phyloP scores from a whole-genome alignment of 768 basidiomycete genomes.

The Panus rudis region DNA sequence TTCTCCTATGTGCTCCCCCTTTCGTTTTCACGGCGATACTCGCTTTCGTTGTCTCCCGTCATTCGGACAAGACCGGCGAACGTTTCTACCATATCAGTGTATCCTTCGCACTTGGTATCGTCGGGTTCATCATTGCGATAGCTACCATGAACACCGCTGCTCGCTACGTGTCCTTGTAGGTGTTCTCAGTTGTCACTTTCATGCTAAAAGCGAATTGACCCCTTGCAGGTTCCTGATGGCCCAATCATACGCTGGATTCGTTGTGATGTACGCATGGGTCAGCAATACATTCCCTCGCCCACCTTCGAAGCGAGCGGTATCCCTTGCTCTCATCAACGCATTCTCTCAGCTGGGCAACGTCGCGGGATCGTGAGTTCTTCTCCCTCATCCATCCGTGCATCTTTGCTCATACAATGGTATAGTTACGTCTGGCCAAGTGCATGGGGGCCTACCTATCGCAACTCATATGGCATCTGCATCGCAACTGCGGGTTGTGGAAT shows the following conservation, averaged over 20 bases:
- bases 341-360: slow-evolving; percentile 82
- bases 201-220: slow-evolving; percentile 12
- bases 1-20: slow-evolving; percentile 75
- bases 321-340: slow-evolving; percentile 74
- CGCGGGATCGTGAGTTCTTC: slow-evolving; percentile 45
- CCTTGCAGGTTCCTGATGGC: slow-evolving; percentile 67
- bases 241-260: slow-evolving; percentile 65
- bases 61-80: slow-evolving; percentile 67
- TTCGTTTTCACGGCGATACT: slow-evolving; percentile 56
- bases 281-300: slow-evolving; percentile 62
- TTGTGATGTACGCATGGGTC: slow-evolving; percentile 52
- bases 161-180: slow-evolving; percentile 63
- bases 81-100: slow-evolving; percentile 59
- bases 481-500: slow-evolving; percentile 24
- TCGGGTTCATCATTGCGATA: slow-evolving; percentile 63
- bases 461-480: slow-evolving; percentile 47
- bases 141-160: slow-evolving; percentile 54
- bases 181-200: slow-evolving; percentile 16
- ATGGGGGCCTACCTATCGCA: slow-evolving; percentile 68
- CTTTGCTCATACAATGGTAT: slow-evolving; percentile 30
- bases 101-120: slow-evolving; percentile 53
- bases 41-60: slow-evolving; percentile 49
- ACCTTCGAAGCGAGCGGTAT: slow-evolving; percentile 78
- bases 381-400: not conserved
- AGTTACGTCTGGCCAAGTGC: slow-evolving; percentile 60